Evolutionary conservation across 768 basidiomycete species (phyloP).

Genomic region (Hirschioporus abietinus): DNA sequence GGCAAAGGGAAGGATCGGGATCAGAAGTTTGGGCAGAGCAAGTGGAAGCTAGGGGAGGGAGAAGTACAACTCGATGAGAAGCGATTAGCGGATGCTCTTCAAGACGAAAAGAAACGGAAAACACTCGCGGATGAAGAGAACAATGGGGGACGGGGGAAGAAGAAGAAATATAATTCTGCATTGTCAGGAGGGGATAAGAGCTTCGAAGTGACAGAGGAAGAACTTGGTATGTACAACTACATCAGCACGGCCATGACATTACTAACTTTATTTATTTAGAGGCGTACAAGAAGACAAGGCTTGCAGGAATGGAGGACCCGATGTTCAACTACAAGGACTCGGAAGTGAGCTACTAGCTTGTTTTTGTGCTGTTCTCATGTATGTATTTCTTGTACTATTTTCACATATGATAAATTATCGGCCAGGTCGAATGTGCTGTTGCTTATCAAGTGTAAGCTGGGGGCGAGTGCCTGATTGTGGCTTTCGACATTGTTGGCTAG

Average conservation of each 20-base stretch:
- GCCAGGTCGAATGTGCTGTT: not conserved
- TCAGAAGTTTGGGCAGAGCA: conserved; percentile 25
- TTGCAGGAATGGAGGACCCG: conserved; percentile 74
- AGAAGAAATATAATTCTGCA: conserved; percentile 15
- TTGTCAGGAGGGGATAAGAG: conserved; percentile 34
- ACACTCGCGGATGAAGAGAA: conserved; percentile 50
- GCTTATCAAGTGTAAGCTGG: not conserved
- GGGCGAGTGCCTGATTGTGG: too few species aligned
- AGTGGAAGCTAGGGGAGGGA: conserved; percentile 58
- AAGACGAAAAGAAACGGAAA: conserved; percentile 80
- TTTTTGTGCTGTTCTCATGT: not conserved
- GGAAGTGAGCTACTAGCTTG: conserved; percentile 23
- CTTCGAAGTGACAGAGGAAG: conserved; percentile 86
- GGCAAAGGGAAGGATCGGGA: conserved; percentile 25
- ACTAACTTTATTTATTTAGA: conserved; percentile 42
- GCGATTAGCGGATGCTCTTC: conserved; percentile 61
- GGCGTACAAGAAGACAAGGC: conserved; percentile 80
- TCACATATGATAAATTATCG: not conserved
- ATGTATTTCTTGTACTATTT: not conserved
- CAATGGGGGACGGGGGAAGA: conserved; percentile 37
- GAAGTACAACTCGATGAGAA: conserved; percentile 72
- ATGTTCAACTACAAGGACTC: conserved; percentile 89
- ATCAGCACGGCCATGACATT: conserved; percentile 7
- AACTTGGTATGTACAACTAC: conserved; percentile 53
- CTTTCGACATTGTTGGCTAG: too few species aligned